phyloP scores from a whole-genome alignment of 495 filamentous ascomycete species.

The Tuber microsphaerosporum region DNA sequence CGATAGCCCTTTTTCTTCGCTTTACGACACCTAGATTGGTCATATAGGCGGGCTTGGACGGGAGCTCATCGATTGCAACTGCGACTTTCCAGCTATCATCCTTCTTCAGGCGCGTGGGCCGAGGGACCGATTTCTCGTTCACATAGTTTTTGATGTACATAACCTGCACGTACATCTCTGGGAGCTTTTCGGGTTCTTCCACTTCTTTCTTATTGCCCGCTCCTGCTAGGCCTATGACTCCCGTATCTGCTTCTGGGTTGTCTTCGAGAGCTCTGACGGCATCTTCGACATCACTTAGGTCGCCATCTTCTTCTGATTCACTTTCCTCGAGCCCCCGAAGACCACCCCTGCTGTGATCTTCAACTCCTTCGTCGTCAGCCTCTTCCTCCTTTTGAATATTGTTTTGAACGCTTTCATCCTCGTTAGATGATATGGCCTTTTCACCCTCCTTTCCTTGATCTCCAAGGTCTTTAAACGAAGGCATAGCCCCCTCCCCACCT shows the following conservation, averaged over 20 bases:
- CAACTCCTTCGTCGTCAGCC: slow-evolving; percentile 30
- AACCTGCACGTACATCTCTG: slow-evolving; percentile 36
- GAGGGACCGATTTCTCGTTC: slow-evolving; percentile 56
- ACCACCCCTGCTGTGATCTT: slow-evolving; percentile 30
- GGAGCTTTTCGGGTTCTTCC: background rate
- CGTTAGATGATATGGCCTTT: background rate
- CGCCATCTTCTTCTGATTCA: slow-evolving; percentile 30
- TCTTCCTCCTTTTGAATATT: slow-evolving; percentile 33
- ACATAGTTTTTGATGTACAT: slow-evolving; percentile 66
- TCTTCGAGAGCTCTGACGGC: background rate
- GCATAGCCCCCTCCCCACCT: slow-evolving; percentile 12
- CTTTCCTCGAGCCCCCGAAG: slow-evolving; percentile 32
- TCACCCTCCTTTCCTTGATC: slow-evolving; percentile 37
- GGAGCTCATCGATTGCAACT: slow-evolving; percentile 59
- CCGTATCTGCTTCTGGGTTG: background rate
- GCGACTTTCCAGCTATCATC: slow-evolving; percentile 65
- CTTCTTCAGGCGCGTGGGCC: slow-evolving; percentile 51
- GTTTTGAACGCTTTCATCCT: slow-evolving; percentile 29
- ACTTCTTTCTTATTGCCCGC: background rate
- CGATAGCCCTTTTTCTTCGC: slow-evolving; percentile 31
- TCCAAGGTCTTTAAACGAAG: slow-evolving; percentile 13
- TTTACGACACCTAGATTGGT: slow-evolving; percentile 31
- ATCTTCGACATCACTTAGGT: slow-evolving; percentile 23
- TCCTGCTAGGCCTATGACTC: background rate
- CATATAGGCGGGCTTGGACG: slow-evolving; percentile 34